Evolutionary conservation across 2,329 filamentous ascomycete genomes (phyloP).

Genomic region (Bertia moriformis): DNA sequence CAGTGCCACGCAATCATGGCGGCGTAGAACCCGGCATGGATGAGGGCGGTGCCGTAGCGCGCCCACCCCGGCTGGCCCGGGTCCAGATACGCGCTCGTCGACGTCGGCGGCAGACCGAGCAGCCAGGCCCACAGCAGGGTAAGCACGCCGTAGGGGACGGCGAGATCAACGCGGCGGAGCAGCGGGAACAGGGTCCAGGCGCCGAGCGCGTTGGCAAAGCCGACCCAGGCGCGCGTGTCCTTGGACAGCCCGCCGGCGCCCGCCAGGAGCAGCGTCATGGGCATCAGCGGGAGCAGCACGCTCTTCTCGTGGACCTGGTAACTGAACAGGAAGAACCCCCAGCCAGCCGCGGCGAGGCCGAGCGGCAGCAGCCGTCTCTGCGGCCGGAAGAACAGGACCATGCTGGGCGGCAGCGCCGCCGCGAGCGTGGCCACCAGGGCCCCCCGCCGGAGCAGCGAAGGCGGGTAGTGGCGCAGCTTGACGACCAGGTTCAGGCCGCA

Average conservation of each 20-base stretch:
- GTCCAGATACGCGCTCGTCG: slow-evolving; percentile 52
- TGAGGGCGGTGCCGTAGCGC: slow-evolving; percentile 43
- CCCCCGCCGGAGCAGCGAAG: slow-evolving; percentile 57
- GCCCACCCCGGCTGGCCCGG: slow-evolving; percentile 27
- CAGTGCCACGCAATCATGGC: slow-evolving; percentile 72
- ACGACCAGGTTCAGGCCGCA: slow-evolving; percentile 79
- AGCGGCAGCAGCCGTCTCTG: slow-evolving; percentile 64
- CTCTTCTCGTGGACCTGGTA: slow-evolving; percentile 99
- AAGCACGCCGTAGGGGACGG: slow-evolving; percentile 71
- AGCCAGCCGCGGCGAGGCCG: slow-evolving; percentile 70
- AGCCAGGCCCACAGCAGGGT: slow-evolving; percentile 84
- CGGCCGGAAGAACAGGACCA: slow-evolving; percentile 66
- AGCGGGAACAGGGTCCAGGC: slow-evolving; percentile 91
- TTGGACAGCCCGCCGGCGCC: slow-evolving; percentile 67
- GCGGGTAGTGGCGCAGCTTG: slow-evolving; percentile 67
- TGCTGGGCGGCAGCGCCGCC: slow-evolving; percentile 65
- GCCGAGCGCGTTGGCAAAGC: slow-evolving; percentile 80
- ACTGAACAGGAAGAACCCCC: slow-evolving; percentile 95
- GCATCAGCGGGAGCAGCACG: slow-evolving; percentile 77
- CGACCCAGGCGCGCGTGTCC: slow-evolving; percentile 73
- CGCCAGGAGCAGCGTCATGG: slow-evolving; percentile 78
- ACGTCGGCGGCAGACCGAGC: slow-evolving; percentile 70
- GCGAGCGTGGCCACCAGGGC: slow-evolving; percentile 62
- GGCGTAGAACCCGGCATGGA: slow-evolving; percentile 66
- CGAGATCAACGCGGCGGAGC: slow-evolving; percentile 69